phyloP scores from a whole-genome alignment of 441 rosid species.

The Codiaeum variegatum region DNA sequence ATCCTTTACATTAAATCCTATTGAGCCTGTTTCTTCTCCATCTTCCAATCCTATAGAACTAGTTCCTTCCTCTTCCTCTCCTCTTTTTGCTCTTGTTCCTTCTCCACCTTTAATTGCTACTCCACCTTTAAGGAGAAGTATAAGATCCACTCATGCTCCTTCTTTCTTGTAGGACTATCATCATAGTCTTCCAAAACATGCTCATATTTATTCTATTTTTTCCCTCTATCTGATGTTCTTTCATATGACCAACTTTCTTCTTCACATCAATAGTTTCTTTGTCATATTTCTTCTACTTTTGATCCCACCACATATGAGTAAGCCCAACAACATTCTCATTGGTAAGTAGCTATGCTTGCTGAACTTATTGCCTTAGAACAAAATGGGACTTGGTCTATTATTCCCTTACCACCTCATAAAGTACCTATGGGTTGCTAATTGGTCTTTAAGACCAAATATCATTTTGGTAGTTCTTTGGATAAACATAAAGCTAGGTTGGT shows the following conservation, averaged over 20 bases:
- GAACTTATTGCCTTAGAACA: neutral
- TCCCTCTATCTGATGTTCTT: neutral
- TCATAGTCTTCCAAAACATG: accelerated
- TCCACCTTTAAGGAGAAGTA: too few species aligned
- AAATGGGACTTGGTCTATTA: neutral
- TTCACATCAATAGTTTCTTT: neutral
- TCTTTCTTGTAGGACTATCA: neutral
- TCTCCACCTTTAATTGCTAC: too few species aligned
- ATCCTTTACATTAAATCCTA: too few species aligned
- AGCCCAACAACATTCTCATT: neutral
- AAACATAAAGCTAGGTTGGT: neutral
- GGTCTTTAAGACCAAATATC: neutral
- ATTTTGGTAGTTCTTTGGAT: neutral
- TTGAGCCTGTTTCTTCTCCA: too few species aligned
- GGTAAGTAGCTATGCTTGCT: neutral
- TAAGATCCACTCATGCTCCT: neutral
- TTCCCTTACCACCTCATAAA: neutral
- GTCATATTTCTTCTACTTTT: neutral
- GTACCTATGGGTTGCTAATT: neutral
- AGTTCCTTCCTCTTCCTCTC: too few species aligned
- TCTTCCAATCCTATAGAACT: too few species aligned
- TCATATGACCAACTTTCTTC: neutral
- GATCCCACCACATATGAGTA: neutral
- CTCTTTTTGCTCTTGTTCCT: too few species aligned
- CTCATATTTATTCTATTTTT: too few species aligned